Conservation (phyloP, 257 asterid species). For the Galeopsis tetrahit region DNA sequence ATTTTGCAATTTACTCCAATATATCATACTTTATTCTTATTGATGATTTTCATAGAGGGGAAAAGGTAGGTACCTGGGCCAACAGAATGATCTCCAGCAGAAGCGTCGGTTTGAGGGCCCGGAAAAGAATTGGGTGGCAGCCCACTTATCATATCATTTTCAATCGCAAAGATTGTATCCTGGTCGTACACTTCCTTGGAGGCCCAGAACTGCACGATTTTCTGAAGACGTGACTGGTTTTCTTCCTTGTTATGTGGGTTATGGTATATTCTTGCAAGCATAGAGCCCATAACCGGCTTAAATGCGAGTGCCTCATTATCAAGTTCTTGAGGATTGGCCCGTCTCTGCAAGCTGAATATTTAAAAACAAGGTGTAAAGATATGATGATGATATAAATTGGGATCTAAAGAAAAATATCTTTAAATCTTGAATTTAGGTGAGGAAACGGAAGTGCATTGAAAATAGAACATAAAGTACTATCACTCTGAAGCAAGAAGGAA, state of each 20-base stretch:
- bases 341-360: conserved; percentile 83
- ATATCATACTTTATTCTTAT: conserved; percentile 19
- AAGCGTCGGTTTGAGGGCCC: conserved; percentile 52
- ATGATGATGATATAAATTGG: background rate
- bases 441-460: background rate
- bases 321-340: conserved; percentile 76
- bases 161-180: conserved; percentile 74
- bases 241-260: conserved; percentile 93
- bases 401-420: background rate
- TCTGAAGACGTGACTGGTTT: conserved; percentile 90
- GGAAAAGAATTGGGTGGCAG: conserved; percentile 57
- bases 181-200: conserved; percentile 93
- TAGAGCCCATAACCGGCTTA: conserved; percentile 91
- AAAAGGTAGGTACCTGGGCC: conserved; percentile 50
- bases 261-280: conserved; percentile 88
- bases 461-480: background rate
- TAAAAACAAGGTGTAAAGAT: conserved; percentile 27
- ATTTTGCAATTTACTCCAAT: too few species aligned
- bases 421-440: background rate
- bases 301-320: conserved; percentile 96
- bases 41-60: conserved; percentile 12
- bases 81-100: conserved; percentile 59
- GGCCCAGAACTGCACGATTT: conserved; percentile 94
- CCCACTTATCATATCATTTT: conserved; percentile 80
- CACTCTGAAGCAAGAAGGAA: too few species aligned